Base-by-base conservation (phyloP, 495 filamentous ascomycete species). In the Penicillium canescens region DNA sequence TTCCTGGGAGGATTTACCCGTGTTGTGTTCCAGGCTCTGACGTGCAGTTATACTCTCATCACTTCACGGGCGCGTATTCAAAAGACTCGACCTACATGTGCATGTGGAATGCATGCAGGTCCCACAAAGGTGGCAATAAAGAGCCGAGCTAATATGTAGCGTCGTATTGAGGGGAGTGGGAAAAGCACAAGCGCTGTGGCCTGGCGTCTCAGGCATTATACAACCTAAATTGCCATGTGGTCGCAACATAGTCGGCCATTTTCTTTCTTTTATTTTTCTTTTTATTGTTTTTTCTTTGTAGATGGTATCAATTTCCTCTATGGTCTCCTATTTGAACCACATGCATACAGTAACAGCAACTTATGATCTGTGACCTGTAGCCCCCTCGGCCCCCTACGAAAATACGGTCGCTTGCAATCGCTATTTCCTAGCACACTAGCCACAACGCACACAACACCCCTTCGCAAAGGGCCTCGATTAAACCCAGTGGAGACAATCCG, bases 101-200 rank as follows among this genome's bases (percentile, higher is more conserved):
- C 18, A 18, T 18, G 18, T 18, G 18, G 1, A 18, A 18, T 18
- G 18, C 18, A 18, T 24, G 3, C 23, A 24, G 6, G 23, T 24
- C 16, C 21, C 40, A 26, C 40, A 24, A 10, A 16, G 21, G 38
- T 13, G 26, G 6, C 3, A 37, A 48, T 34, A 48, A 38, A 48
- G 34, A 38, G 10, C 18, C 44, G 44, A 46, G 33, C 20, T 26
- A 48, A 38, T 26, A 37, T 38, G 46, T 38, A 26, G 34, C 34
- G 46, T 48, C 26, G 34, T 36, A 49, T 40, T 3, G 46, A n/a
- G 10, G 16, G n/a, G 10, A 3, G 12, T 34, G 35, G 28, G 38
- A 37, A 39, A 12, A 34, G 34, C 34, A 47, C 31, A 46, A 31
- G 44, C 44, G 44, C 31, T 37, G 20, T 39, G 23, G 34, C 46